Evolutionary conservation across 345 rosid species (phyloP).

Genomic region (Euphorbia peplus): DNA sequence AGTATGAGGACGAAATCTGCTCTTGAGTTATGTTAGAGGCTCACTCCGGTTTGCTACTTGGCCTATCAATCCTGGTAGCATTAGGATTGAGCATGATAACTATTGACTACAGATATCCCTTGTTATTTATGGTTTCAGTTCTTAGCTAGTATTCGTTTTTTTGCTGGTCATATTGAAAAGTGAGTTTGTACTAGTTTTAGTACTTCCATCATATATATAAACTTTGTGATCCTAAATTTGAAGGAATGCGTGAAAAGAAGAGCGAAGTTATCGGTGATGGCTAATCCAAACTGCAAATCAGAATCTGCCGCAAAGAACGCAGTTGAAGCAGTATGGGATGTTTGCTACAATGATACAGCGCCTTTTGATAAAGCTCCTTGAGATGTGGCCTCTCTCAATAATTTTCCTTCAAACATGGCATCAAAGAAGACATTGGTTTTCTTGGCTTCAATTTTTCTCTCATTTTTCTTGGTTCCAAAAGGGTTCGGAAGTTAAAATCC

Average conservation of each 20-base stretch:
- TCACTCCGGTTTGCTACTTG: no score
- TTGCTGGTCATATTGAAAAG: not conserved
- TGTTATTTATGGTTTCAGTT: not conserved
- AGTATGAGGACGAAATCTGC: no score
- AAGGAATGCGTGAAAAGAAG: constrained; percentile 96
- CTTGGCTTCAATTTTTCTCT: no score
- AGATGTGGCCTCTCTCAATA: no score
- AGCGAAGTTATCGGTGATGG: constrained; percentile 63
- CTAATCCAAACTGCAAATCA: constrained; percentile 82
- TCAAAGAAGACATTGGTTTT: no score
- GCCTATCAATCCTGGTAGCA: no score
- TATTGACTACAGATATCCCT: not conserved
- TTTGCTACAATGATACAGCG: constrained; percentile 87
- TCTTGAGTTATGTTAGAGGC: no score
- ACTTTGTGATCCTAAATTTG: constrained; percentile 12
- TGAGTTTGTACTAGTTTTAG: not conserved
- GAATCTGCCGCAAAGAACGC: constrained; percentile 73
- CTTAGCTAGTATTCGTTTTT: not conserved
- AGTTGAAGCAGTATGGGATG: constrained; percentile 92
- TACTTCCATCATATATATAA: not conserved
- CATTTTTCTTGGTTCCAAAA: no score
- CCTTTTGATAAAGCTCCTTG: constrained; percentile 97
- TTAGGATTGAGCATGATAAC: not conserved
- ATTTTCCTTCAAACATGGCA: not conserved
- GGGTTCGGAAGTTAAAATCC: no score